Evolutionary conservation across 1,284 basidiomycete species (phyloP).

Genomic region (Mycocalia duriaeana): DNA sequence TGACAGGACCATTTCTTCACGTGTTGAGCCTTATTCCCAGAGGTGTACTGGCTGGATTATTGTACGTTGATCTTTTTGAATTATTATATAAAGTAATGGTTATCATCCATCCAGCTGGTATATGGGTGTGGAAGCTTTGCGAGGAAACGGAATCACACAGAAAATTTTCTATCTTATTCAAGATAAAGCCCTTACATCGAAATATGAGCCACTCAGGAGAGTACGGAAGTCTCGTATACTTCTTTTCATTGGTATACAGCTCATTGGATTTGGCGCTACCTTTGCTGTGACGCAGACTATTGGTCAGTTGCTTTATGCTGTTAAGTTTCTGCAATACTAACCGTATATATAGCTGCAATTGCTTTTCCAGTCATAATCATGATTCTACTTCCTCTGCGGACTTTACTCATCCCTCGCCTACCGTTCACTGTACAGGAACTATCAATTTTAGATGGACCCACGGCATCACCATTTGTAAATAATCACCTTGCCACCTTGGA

Average conservation of each 20-base stretch:
- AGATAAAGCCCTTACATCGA: slow-evolving; percentile 62
- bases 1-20: slow-evolving; percentile 80
- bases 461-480: slow-evolving; percentile 80
- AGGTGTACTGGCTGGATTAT: slow-evolving; percentile 71
- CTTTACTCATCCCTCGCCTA: slow-evolving; percentile 67
- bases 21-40: slow-evolving; percentile 74
- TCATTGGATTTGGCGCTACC: slow-evolving; percentile 84
- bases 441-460: slow-evolving; percentile 81
- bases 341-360: slow-evolving; percentile 62
- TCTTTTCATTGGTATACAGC: slow-evolving; percentile 78
- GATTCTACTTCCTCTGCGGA: slow-evolving; percentile 80
- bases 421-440: slow-evolving; percentile 83
- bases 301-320: slow-evolving; percentile 39
- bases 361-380: slow-evolving; percentile 91
- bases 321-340: slow-evolving; percentile 1
- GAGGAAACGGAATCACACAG: slow-evolving; percentile 79
- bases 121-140: slow-evolving; percentile 84
- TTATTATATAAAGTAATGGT: not conserved
- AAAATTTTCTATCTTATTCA: slow-evolving; percentile 82
- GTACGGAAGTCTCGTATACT: slow-evolving; percentile 76
- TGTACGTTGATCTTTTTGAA: slow-evolving; percentile 40
- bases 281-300: slow-evolving; percentile 92
- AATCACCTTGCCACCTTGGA: slow-evolving; percentile 22
- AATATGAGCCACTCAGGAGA: slow-evolving; percentile 64
- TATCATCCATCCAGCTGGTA: slow-evolving; percentile 60